Evolutionary conservation across 106 monocot species (phyloP).

Genomic region (Dendrobium officinale): DNA sequence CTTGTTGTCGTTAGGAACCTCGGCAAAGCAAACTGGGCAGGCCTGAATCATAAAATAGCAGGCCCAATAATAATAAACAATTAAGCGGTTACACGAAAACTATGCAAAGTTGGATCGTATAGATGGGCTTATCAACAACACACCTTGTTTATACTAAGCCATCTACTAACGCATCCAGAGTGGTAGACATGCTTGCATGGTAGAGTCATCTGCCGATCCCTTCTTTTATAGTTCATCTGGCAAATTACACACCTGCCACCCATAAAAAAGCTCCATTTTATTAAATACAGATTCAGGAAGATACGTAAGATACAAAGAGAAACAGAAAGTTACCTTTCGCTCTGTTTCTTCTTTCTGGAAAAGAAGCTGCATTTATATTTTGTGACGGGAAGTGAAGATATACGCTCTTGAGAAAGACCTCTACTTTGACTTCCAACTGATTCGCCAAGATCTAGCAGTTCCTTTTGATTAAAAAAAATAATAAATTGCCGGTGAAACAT

Average conservation of each 20-base stretch:
- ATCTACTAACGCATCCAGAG: conserved; percentile 60
- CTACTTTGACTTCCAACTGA: conserved; percentile 86
- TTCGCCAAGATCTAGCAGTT: conserved; percentile 97
- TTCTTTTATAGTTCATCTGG: conserved; percentile 97
- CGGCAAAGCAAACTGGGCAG: conserved; percentile 74
- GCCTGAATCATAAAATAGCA: conserved; percentile 29
- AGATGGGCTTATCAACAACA: too few relatives aligned
- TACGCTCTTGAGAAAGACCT: conserved; percentile 76
- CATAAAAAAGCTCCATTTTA: not conserved
- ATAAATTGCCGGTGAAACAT: not conserved
- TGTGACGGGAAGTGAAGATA: conserved; percentile 74
- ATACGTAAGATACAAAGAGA: not conserved
- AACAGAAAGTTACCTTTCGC: conserved; percentile 55
- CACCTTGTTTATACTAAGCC: conserved; percentile 93
- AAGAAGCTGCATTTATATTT: conserved; percentile 93
- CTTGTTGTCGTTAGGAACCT: conserved; percentile 37
- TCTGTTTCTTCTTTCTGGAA: conserved; percentile 56
- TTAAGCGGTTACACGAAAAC: not conserved
- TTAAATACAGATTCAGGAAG: too few relatives aligned
- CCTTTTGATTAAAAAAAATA: conserved; percentile 35
- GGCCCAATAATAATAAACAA: not conserved
- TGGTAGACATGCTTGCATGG: conserved; percentile 96
- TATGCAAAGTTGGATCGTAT: not conserved
- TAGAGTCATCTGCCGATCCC: conserved; percentile 79
- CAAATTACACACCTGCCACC: conserved; percentile 80